These are phyloP conservation scores for Blastobotrys aristatus DNA, from an alignment of 1,139 yeast species.

Conservation along the genomic window DNA sequence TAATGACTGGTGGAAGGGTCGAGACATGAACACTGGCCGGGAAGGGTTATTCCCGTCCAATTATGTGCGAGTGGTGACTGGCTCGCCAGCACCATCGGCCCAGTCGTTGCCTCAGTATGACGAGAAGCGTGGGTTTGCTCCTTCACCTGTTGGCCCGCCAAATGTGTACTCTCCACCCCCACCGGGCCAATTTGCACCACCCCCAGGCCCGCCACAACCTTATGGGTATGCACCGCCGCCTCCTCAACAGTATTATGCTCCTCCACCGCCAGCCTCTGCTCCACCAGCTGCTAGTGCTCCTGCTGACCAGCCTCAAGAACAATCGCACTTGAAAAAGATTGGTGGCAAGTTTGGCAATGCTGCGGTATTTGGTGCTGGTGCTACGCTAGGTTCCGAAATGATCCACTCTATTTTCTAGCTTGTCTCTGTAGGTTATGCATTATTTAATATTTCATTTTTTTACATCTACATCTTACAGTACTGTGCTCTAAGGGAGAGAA, in stretches of 20 bases:
- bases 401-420: constrained; percentile 74
- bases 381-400: constrained; percentile 83
- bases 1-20: constrained; percentile 90
- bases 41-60: constrained; percentile 89
- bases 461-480: background rate
- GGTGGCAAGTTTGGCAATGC: constrained; percentile 89
- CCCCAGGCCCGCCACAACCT: background rate
- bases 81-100: constrained; percentile 3
- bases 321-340: constrained; percentile 48
- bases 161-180: constrained; percentile 32
- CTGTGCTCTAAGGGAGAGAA: no score
- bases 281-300: constrained; percentile 29
- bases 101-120: constrained; percentile 19
- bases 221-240: constrained; percentile 38
- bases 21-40: constrained; percentile 42
- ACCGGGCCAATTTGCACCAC: background rate
- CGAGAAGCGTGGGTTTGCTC: constrained; percentile 10
- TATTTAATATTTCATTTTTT: background rate
- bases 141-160: constrained; percentile 12
- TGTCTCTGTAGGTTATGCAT: no score
- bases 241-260: constrained; percentile 23
- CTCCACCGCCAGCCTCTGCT: constrained; percentile 22
- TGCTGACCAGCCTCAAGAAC: constrained; percentile 28
- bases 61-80: constrained; percentile 40
- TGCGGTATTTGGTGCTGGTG: constrained; percentile 96